phyloP scores from a whole-genome alignment of 2,329 filamentous ascomycete species.

The Didymella pomorum region DNA sequence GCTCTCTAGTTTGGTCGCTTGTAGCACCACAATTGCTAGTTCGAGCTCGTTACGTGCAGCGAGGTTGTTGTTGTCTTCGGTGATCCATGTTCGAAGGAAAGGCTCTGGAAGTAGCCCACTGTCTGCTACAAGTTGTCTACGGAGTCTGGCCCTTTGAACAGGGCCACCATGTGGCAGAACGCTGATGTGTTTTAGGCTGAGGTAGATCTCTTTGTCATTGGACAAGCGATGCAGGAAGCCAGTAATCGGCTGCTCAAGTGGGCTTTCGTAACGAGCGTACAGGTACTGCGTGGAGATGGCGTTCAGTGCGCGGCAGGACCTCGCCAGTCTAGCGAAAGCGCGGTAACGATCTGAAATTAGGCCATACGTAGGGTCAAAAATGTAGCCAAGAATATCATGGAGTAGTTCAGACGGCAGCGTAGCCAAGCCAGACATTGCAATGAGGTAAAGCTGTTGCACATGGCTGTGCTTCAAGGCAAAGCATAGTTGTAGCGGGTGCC shows the following conservation, averaged over 20 bases:
- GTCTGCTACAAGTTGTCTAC: not conserved
- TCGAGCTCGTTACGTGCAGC: not conserved
- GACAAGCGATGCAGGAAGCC: not conserved
- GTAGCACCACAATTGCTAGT: not conserved
- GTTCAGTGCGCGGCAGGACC: not conserved
- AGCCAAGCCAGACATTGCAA: not conserved
- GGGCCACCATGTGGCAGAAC: not conserved
- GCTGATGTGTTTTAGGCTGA: not conserved
- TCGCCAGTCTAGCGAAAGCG: not conserved
- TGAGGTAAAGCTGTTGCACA: not conserved
- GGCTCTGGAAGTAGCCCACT: not conserved
- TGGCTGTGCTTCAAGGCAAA: not conserved
- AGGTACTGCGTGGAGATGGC: not conserved
- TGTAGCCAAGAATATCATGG: not conserved
- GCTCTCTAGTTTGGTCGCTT: not conserved
- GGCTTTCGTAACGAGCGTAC: not conserved
- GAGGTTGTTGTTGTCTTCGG: not conserved
- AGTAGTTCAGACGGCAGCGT: not conserved
- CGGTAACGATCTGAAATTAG: not conserved
- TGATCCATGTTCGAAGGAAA: not conserved
- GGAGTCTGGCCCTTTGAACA: not conserved
- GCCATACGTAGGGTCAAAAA: not conserved
- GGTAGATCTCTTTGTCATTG: not conserved
- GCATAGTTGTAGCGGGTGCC: not conserved
- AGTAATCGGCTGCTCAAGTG: not conserved